Evolutionary conservation across 1,284 basidiomycete species (phyloP).

Genomic region (Melampsora abietis-canadensis): DNA sequence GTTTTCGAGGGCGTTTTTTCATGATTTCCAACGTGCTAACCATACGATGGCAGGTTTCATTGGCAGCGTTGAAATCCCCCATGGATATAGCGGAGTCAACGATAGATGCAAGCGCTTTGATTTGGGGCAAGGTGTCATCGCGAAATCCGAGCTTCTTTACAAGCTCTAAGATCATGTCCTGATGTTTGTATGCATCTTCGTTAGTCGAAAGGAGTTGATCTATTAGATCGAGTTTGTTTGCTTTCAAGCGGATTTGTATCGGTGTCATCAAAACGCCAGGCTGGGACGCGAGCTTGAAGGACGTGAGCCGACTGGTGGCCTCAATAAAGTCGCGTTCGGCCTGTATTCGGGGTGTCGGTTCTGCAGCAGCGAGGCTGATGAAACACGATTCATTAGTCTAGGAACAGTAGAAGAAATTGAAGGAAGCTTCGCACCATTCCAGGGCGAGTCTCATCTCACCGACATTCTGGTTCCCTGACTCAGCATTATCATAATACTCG

Average conservation of each 20-base stretch:
- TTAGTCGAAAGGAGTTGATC: constrained; percentile 75
- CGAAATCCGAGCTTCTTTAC: constrained; percentile 78
- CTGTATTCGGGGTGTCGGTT: constrained; percentile 62
- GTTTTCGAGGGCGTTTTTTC: constrained; percentile 50
- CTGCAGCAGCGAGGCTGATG: constrained; percentile 70
- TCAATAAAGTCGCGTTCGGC: constrained; percentile 87
- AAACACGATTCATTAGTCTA: background rate
- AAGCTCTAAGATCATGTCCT: constrained; percentile 81
- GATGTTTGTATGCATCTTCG: constrained; percentile 78
- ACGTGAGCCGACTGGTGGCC: constrained; percentile 79
- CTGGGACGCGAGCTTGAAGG: constrained; percentile 72
- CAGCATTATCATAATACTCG: constrained; percentile 90
- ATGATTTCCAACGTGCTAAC: constrained; percentile 63
- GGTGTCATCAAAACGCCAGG: constrained; percentile 75
- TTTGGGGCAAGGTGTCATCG: constrained; percentile 67
- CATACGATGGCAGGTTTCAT: constrained; percentile 69
- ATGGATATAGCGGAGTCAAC: constrained; percentile 74
- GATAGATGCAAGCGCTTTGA: constrained; percentile 80
- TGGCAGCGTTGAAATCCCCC: constrained; percentile 71
- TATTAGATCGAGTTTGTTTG: constrained; percentile 73
- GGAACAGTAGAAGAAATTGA: background rate
- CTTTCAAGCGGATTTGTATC: constrained; percentile 81
- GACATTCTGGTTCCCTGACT: constrained; percentile 79
- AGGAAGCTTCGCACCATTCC: constrained; percentile 66
- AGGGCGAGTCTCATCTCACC: constrained; percentile 94